These are phyloP conservation scores for Smithsoniella earleae DNA, from an alignment of 163 green algal genomes.

Conservation along the genomic window DNA sequence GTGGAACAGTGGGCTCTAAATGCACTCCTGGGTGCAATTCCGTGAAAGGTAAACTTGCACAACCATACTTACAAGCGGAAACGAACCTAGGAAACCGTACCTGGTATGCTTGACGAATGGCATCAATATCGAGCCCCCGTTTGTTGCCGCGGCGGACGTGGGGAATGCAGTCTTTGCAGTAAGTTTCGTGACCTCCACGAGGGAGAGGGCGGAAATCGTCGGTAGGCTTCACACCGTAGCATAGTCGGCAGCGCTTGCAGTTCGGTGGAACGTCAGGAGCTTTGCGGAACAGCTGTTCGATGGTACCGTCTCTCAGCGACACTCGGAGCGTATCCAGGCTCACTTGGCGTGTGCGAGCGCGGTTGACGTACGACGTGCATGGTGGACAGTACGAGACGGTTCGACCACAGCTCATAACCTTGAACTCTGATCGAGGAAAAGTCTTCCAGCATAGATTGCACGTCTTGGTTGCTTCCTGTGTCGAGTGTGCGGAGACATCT, in stretches of 20 bases:
- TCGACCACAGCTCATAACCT: background rate
- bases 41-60: too few relatives aligned
- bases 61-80: too few relatives aligned
- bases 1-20: too few relatives aligned
- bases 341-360: background rate
- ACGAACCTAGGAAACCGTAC: background rate
- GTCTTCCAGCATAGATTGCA: background rate
- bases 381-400: background rate
- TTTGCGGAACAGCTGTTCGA: background rate
- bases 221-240: background rate
- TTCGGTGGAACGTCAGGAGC: background rate
- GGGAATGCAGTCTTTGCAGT: background rate
- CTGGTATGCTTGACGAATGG: background rate
- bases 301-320: background rate
- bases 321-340: background rate
- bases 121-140: background rate
- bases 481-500: too few relatives aligned
- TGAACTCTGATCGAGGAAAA: slow-evolving; percentile 8
- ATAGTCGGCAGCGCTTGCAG: slow-evolving; percentile 4
- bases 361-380: background rate
- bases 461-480: too few relatives aligned
- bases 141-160: slow-evolving; percentile 5
- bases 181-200: background rate
- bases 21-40: too few relatives aligned
- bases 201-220: background rate